Evolutionary conservation across 2,329 filamentous ascomycete species (phyloP).

Genomic region (Lecanosticta acicola): DNA sequence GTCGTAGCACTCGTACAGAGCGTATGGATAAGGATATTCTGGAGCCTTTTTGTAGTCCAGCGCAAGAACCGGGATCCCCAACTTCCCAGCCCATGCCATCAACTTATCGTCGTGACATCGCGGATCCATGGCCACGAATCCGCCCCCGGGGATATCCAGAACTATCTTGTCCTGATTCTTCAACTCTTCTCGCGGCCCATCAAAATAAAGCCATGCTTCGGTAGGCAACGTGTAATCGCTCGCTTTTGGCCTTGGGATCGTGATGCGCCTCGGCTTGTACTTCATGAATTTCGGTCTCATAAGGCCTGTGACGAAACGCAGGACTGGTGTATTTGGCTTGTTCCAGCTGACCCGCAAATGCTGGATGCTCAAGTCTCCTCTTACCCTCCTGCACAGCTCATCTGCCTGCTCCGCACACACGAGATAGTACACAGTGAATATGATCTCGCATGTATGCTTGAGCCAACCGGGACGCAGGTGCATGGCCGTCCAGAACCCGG

Average conservation of each 20-base stretch:
- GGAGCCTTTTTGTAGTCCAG: constrained; percentile 87
- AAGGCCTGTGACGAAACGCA: constrained; percentile 65
- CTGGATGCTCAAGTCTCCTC: constrained; percentile 80
- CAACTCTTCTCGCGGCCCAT: constrained; percentile 74
- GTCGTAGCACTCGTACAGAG: constrained; percentile 81
- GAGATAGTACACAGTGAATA: constrained; percentile 86
- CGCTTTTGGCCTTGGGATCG: constrained; percentile 72
- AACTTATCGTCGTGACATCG: constrained; percentile 90
- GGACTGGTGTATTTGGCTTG: constrained; percentile 82
- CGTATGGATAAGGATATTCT: constrained; percentile 78
- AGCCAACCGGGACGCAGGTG: constrained; percentile 74
- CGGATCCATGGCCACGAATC: constrained; percentile 96
- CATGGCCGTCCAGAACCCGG: constrained; percentile 99
- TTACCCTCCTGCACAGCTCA: constrained; percentile 89
- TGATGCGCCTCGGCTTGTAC: constrained; percentile 74
- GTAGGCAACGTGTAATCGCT: constrained; percentile 82
- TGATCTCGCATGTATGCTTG: constrained; percentile 72
- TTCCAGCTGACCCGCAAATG: constrained; percentile 93
- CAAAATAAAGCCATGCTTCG: constrained; percentile 86
- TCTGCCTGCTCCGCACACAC: constrained; percentile 90
- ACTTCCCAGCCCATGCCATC: constrained; percentile 83
- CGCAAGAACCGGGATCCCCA: constrained; percentile 81
- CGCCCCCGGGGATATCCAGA: constrained; percentile 86
- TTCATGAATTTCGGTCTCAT: constrained; percentile 72
- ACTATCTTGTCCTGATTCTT: constrained; percentile 72